Percentiles rank a stretch among this genome's conserved stretches.
Evolutionary conservation across 2,329 filamentous ascomycete species (phyloP).

Genomic region (Sporothrix euskadiensis): DNA sequence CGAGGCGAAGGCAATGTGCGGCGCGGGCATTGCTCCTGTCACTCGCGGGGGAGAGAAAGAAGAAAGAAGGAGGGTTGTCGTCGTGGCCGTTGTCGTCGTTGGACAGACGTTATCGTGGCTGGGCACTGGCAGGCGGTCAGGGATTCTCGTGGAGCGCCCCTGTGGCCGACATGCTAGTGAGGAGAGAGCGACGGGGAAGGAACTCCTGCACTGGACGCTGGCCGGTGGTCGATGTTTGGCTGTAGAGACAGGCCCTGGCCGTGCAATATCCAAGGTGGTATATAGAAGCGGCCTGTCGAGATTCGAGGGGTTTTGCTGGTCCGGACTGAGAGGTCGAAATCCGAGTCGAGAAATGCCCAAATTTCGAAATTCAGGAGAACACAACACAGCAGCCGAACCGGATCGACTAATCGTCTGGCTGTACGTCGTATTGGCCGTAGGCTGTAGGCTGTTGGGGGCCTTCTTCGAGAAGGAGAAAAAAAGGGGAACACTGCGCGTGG

Average conservation of each 20-base stretch:
- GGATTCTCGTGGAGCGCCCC: constrained; percentile 20
- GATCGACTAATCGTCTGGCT: constrained; percentile 7
- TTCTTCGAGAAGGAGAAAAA: not conserved
- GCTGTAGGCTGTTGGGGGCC: not conserved
- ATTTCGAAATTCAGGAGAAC: constrained; percentile 13
- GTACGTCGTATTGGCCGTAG: not conserved
- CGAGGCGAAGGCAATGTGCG: constrained; percentile 28
- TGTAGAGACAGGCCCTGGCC: constrained; percentile 15
- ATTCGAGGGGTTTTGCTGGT: not conserved
- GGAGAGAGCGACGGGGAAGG: not conserved
- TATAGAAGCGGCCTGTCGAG: not conserved
- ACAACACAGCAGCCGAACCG: constrained; percentile 15
- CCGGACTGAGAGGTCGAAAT: not conserved
- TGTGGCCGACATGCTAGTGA: constrained; percentile 20
- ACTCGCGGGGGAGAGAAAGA: not conserved
- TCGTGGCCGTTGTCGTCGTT: constrained; percentile 10
- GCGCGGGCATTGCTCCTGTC: constrained; percentile 30
- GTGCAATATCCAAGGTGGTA: constrained; percentile 9
- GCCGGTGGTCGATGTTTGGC: not conserved
- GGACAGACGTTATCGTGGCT: not conserved
- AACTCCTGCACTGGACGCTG: constrained; percentile 1
- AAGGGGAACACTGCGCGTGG: constrained; percentile 6
- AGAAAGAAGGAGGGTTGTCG: not conserved
- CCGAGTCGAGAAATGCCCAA: not conserved
- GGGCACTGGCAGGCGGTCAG: constrained; percentile 11